Evolutionary conservation across 176 grass and related monocot species (phyloP).

Genomic region (Zizania latifolia): DNA sequence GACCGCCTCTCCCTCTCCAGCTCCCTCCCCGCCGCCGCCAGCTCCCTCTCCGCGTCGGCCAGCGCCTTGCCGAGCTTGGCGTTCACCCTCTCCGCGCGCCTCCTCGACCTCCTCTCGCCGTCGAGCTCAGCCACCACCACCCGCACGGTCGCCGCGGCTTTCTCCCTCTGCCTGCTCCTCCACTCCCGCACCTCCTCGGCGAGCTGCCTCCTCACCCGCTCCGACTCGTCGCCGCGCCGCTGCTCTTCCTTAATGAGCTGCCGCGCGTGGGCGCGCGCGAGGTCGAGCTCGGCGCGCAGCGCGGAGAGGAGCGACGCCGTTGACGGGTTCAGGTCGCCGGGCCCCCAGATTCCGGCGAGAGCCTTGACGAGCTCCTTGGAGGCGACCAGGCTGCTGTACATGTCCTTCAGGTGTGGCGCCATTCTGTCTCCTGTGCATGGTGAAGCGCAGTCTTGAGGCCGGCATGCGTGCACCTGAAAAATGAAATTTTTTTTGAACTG

Average conservation of each 20-base stretch:
- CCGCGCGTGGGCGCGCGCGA: conserved; percentile 27
- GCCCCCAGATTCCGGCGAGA: conserved; percentile 31
- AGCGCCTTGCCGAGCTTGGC: conserved; percentile 53
- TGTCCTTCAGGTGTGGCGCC: conserved; percentile 31
- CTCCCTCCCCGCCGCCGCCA: conserved; percentile 38
- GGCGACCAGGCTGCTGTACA: conserved; percentile 49
- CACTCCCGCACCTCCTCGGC: conserved; percentile 42
- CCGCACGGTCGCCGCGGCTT: conserved; percentile 33
- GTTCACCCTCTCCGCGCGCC: conserved; percentile 48
- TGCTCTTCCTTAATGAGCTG: conserved; percentile 27
- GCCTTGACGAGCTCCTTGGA: conserved; percentile 67
- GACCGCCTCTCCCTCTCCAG: conserved; percentile 53
- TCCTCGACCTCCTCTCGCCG: conserved; percentile 46
- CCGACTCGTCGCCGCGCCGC: not conserved
- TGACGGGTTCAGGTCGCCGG: conserved; percentile 36
- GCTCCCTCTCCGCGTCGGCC: conserved; percentile 29
- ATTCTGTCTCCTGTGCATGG: not conserved
- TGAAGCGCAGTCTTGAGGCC: not conserved
- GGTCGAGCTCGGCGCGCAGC: conserved; percentile 54
- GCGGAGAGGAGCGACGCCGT: conserved; percentile 49
- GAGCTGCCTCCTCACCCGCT: not conserved
- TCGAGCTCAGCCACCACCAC: conserved; percentile 43
- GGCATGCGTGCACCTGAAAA: conserved; percentile 16
- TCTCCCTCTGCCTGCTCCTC: conserved; percentile 57
- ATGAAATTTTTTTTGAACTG: not conserved